Evolutionary conservation across 352 stramenopile species (phyloP), one percentile per base, ranked within the genome.

Genomic region (Pythium inflatum): DNA sequence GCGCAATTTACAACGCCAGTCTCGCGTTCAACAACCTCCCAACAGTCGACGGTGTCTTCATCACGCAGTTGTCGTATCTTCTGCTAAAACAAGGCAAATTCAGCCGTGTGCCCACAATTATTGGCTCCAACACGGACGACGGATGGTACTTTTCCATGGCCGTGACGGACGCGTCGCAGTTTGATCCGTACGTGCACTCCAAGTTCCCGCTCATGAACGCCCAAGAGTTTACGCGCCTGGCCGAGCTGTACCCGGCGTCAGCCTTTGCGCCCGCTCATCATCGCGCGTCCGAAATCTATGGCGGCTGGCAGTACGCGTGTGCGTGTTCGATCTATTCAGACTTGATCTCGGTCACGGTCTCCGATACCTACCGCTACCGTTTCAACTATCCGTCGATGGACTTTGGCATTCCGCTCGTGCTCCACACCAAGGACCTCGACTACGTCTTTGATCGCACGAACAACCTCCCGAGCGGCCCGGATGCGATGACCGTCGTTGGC

Each of bases 351-450:
- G 9, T 27, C 9, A 18, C 18, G 5, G 13, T 28, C 6, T 30
- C 41, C 18, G 36, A 9, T 9, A 27, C 48, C 7, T 71, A 57
- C 16, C 65, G 56, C 55, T 71, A 71, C 56, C 65, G 65, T 2
- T 71, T 57, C 65, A 71, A 43, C 36, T 16, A 43, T 16, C 9
- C 36, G 9, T 16, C 36, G 36, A 43, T 16, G 16, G 16, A 27
- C 3, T 31, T 62, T 14, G 56, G 65, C 14, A 28, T 11, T 12
- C 36, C 56, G 8, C 65, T 58, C 27, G 55, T 30, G 5, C 18
- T 66, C 48, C 65, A 66, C 56, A 57, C 56, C 12, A 49, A 34
- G 2, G 65, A 72, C 27, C 33, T 72, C 14, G 14, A 16, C 27
- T 72, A 58, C 31, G 56, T 72, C 0, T 66, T 72, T 51, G 0